phyloP scores from a whole-genome alignment of 2,329 filamentous ascomycete species.

The Trichoderma brevicompactum region DNA sequence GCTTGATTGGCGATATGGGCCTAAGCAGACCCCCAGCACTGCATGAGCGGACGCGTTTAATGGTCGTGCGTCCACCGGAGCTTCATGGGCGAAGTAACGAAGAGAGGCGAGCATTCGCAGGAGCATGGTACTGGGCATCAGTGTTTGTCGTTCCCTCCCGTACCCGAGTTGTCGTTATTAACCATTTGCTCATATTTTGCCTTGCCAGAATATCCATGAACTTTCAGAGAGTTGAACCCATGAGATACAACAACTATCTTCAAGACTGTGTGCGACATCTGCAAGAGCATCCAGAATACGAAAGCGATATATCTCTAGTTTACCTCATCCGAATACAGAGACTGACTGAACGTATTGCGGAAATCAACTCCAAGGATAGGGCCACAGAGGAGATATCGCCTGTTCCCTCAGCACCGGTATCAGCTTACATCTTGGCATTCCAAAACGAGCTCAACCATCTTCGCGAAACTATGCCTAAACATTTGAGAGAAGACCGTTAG shows the following conservation, averaged over 20 bases:
- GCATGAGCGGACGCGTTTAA: conserved; percentile 49
- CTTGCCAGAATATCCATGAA: conserved; percentile 45
- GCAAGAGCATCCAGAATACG: conserved; percentile 49
- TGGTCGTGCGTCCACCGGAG: conserved; percentile 48
- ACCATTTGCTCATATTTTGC: not conserved
- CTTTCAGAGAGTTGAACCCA: conserved; percentile 51
- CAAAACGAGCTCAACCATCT: conserved; percentile 52
- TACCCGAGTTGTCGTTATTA: too few relatives aligned
- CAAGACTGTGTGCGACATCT: conserved; percentile 55
- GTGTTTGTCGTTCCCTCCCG: conserved; percentile 51
- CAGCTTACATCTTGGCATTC: conserved; percentile 53
- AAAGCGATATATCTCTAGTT: conserved; percentile 52
- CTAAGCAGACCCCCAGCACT: conserved; percentile 48
- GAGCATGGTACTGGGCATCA: conserved; percentile 59
- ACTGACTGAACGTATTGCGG: conserved; percentile 55
- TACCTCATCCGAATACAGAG: conserved; percentile 55
- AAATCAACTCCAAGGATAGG: conserved; percentile 45
- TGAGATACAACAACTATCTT: conserved; percentile 58
- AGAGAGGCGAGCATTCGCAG: conserved; percentile 56
- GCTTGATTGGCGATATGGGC: conserved; percentile 53
- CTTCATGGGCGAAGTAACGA: conserved; percentile 52
- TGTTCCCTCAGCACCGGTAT: conserved; percentile 47
- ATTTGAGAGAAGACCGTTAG: conserved; percentile 47
- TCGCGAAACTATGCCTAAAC: conserved; percentile 41
- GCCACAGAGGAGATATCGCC: conserved; percentile 42